A percentile compares a stretch with the other conserved stretches of the same genome.
phyloP scores from a whole-genome alignment of 768 basidiomycete genomes.

The Tulasnella calospora region DNA sequence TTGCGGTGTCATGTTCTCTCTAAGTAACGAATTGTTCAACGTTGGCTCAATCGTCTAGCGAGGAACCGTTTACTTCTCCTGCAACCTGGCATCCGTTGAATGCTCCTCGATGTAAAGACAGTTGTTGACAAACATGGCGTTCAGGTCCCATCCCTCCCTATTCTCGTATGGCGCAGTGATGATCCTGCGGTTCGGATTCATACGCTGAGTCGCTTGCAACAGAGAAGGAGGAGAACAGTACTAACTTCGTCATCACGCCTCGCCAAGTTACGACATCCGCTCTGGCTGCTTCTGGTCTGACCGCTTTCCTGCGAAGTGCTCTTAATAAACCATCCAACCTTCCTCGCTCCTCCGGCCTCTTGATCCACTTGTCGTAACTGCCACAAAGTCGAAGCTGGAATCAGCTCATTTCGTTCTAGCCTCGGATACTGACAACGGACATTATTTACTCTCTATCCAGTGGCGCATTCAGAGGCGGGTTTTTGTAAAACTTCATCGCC shows the following conservation, averaged over 20 bases:
- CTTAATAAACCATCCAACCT: constrained; percentile 63
- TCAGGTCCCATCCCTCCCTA: constrained; percentile 71
- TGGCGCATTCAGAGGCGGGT: constrained; percentile 56
- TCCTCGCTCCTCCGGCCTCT: constrained; percentile 58
- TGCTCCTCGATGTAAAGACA: constrained; percentile 75
- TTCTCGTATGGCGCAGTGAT: constrained; percentile 79
- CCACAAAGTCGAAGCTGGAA: constrained; percentile 35
- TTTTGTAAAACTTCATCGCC: constrained; percentile 64
- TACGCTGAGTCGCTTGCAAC: neutral
- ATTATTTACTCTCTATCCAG: constrained; percentile 20
- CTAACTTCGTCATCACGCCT: constrained; percentile 76
- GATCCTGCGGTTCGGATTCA: constrained; percentile 51
- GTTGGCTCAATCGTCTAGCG: neutral
- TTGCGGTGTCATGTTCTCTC: constrained; percentile 60
- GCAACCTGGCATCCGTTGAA: constrained; percentile 51
- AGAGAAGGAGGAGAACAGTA: constrained; percentile 30
- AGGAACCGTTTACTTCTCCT: constrained; percentile 53
- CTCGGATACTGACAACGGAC: neutral
- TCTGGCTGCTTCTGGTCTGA: constrained; percentile 35
- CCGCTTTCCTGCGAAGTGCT: constrained; percentile 48
- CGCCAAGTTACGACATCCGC: constrained; percentile 54
- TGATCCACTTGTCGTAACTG: constrained; percentile 71
- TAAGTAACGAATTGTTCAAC: constrained; percentile 34
- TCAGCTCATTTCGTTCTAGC: neutral
- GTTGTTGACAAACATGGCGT: constrained; percentile 70